Evolutionary conservation across 176 grass and related monocot genomes (phyloP).

Genomic region (Chloris gayana): DNA sequence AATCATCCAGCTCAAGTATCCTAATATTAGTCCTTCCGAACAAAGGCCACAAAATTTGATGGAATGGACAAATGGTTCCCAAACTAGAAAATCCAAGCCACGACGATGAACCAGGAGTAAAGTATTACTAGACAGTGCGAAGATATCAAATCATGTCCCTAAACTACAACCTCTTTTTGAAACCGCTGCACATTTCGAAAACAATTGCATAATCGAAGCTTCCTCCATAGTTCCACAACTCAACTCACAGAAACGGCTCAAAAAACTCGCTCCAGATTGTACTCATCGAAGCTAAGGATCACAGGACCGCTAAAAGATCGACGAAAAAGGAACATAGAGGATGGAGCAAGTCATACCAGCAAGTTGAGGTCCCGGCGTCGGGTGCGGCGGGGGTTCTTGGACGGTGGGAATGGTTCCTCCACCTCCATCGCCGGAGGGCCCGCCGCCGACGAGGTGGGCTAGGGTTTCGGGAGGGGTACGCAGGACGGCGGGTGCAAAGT

Average conservation of each 20-base stretch:
- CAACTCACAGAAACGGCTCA: not conserved
- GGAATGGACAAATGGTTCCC: not conserved
- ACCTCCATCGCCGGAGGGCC: slow-evolving; percentile 52
- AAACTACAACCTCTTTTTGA: not conserved
- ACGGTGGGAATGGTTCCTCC: slow-evolving; percentile 38
- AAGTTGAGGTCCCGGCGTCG: slow-evolving; percentile 75
- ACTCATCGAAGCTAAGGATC: slow-evolving; percentile 29
- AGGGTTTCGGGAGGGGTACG: slow-evolving; percentile 35
- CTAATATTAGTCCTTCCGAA: slow-evolving; percentile 13
- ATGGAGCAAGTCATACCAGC: slow-evolving; percentile 44
- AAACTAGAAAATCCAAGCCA: slow-evolving; percentile 6
- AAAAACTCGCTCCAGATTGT: not conserved
- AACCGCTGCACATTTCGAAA: not conserved
- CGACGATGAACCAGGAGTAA: slow-evolving; percentile 20
- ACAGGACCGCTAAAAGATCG: not conserved
- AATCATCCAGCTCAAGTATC: slow-evolving; percentile 3
- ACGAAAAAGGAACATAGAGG: not conserved
- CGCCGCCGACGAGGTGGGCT: slow-evolving; percentile 43
- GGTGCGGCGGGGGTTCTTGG: slow-evolving; percentile 56
- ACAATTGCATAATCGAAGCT: not conserved
- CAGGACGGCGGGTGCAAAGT: slow-evolving; percentile 44
- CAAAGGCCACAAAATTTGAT: slow-evolving; percentile 15
- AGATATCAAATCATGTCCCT: slow-evolving; percentile 1
- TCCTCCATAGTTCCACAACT: not conserved
- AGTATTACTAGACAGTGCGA: not conserved